Base-by-base conservation (phyloP, 805 yeast species). In the Monosporozyma aerobia region DNA sequence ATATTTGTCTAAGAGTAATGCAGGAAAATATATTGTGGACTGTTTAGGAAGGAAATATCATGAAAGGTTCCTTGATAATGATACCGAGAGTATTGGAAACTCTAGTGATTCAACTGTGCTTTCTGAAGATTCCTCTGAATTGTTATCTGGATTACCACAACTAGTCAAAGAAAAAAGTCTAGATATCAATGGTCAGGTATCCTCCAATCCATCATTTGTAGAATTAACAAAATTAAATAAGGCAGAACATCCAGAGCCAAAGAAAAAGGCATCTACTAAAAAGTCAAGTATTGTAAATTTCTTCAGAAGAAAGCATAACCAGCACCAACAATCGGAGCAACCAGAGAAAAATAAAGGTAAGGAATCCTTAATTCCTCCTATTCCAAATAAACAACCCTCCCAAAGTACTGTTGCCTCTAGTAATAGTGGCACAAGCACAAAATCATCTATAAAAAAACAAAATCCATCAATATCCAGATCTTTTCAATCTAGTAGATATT, bases 281-380 rank as follows among this genome's bases (percentile, higher is more conserved):
- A 54, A 61, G 44, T 56, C 65, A 13, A 67, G 67, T 3, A 52
- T 65, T 23, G 64, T 63, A 7, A 61, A 57, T 33, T 57, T 65
- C 32, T 65, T 65, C 44, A 64, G 58, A 48, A 60, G 66, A 41
- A 65, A 61, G 48, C 65, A 62, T 48, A 39, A 43, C 13, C 45
- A 43, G 9, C 45, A 43, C 16, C 44, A 40, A 4, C 47, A 33
- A 46, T 27, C 46, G 13, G 41, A 53, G 27, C 25, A 32, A 16
- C 27, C 44, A 19, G 27, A 32, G 2, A 27, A 27, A 27, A 7
- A 5, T 27, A 27, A 27, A 22, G 35, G 23, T 33, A 47, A 40
- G 16, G 29, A 48, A 27, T 30, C 22, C 3, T 13, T 43, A 11
- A 22, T 14, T 14, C 19, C 50, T 25, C 32, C 37, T 23, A 6